Percentiles rank a stretch among this genome's conserved stretches.
Conservation (phyloP, 768 basidiomycete genomes). For the Phaeotremella fagi region DNA sequence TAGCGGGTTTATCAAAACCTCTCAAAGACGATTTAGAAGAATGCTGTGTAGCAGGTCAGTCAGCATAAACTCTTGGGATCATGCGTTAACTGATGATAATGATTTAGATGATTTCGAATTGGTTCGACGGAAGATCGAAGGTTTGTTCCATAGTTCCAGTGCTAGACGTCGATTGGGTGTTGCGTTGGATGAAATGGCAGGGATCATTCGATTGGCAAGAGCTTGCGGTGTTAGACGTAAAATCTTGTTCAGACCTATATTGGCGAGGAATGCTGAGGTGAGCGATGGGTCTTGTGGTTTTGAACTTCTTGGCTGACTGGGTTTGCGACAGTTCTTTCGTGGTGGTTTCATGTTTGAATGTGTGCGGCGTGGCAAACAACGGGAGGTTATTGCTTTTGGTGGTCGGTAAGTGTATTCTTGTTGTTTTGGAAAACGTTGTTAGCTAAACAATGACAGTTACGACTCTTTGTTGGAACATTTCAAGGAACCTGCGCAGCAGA, state of each 20-base stretch:
- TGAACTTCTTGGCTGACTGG: background rate
- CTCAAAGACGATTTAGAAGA: constrained; percentile 42
- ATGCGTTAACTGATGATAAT: background rate
- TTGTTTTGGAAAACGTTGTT: background rate
- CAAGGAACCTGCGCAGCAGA: constrained; percentile 34
- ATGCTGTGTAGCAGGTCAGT: constrained; percentile 37
- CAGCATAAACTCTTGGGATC: too few relatives aligned
- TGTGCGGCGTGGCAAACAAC: constrained; percentile 32
- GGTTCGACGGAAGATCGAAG: constrained; percentile 23
- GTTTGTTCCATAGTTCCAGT: constrained; percentile 20
- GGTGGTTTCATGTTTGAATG: constrained; percentile 48
- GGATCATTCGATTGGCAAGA: constrained; percentile 29
- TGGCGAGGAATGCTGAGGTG: constrained; percentile 37
- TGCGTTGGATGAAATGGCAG: constrained; percentile 33
- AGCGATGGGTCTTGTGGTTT: constrained; percentile 1
- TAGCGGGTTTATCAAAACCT: constrained; percentile 26
- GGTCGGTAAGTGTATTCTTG: constrained; percentile 26
- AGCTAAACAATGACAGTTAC: constrained; percentile 22
- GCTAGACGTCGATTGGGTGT: constrained; percentile 14
- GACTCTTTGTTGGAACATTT: constrained; percentile 43
- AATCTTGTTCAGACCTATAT: constrained; percentile 39
- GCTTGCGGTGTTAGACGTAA: constrained; percentile 26
- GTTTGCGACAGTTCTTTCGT: constrained; percentile 29
- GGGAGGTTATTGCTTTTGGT: constrained; percentile 42
- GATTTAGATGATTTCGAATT: constrained; percentile 24